Evolutionary conservation across 75 land plant species (phyloP).

Genomic region (Azolla pinnata): DNA sequence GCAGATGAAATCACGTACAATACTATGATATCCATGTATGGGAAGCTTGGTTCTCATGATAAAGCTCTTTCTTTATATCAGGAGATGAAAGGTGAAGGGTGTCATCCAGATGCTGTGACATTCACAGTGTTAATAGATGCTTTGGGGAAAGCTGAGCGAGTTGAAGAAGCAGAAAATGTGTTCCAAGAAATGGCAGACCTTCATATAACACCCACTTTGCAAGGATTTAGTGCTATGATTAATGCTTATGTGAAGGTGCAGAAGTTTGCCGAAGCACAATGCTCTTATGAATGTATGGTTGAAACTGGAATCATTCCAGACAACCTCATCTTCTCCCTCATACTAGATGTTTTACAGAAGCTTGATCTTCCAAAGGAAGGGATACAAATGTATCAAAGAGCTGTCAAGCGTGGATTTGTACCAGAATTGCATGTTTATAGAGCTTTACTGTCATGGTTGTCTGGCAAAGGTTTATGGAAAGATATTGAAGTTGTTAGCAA

Average conservation of each 20-base stretch:
- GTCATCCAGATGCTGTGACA: constrained; percentile 70
- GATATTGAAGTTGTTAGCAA: constrained; percentile 31
- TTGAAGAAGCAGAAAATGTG: constrained; percentile 49
- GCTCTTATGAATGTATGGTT: constrained; percentile 49
- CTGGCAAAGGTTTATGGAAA: constrained; percentile 22
- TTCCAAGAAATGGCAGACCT: constrained; percentile 64
- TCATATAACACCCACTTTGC: constrained; percentile 50
- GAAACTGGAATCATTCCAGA: constrained; percentile 66
- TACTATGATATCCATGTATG: constrained; percentile 69
- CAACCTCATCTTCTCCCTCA: constrained; percentile 48
- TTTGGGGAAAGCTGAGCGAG: constrained; percentile 57
- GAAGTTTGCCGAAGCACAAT: constrained; percentile 50
- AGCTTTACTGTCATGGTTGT: constrained; percentile 31
- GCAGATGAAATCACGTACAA: constrained; percentile 71
- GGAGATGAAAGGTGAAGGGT: constrained; percentile 57
- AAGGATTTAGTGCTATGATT: constrained; percentile 69
- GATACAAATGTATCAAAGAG: constrained; percentile 30
- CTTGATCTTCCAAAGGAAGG: constrained; percentile 42
- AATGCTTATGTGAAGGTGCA: constrained; percentile 89
- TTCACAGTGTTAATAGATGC: constrained; percentile 74
- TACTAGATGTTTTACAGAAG: constrained; percentile 57
- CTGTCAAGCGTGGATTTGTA: constrained; percentile 41
- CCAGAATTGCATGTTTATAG: constrained; percentile 45
- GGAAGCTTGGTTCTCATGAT: constrained; percentile 55
- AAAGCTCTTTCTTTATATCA: constrained; percentile 46